A percentile compares a stretch with the other conserved stretches of the same genome.
Conservation (phyloP, 768 basidiomycete genomes). For the Kwoniella sp. region DNA sequence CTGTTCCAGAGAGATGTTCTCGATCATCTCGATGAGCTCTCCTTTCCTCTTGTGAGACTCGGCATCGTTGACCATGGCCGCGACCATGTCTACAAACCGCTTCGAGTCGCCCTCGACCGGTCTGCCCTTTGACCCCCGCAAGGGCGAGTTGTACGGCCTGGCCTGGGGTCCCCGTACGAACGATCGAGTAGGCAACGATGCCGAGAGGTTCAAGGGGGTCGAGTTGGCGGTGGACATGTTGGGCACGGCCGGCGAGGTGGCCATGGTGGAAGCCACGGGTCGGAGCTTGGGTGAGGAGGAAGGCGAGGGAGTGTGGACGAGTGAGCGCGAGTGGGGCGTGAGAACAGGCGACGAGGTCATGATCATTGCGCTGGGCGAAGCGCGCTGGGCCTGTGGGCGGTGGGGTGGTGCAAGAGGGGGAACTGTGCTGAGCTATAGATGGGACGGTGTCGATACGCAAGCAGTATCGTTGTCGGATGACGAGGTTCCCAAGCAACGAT, state of each 20-base stretch:
- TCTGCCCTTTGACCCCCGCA: constrained; percentile 8
- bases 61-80: constrained; percentile 12
- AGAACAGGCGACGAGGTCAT: constrained; percentile 18
- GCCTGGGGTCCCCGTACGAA: constrained; percentile 34
- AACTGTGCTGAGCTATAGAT: too few species aligned
- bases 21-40: constrained; percentile 14
- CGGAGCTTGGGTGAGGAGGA: constrained; percentile 26
- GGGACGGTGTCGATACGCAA: too few species aligned
- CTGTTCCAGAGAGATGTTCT: constrained; percentile 11
- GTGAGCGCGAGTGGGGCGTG: constrained; percentile 17
- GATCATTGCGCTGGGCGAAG: constrained; percentile 22
- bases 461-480: too few species aligned
- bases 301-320: constrained; percentile 21
- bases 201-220: background rate
- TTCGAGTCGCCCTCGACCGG: constrained; percentile 32
- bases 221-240: constrained; percentile 1
- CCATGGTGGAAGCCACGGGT: constrained; percentile 26
- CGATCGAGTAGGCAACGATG: constrained; percentile 18
- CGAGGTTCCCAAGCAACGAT: too few species aligned
- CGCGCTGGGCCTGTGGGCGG: too few species aligned
- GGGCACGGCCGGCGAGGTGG: background rate
- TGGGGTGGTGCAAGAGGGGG: too few species aligned
- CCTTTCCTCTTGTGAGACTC: constrained; percentile 5
- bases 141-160: constrained; percentile 29
- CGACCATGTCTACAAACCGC: constrained; percentile 30